phyloP scores from a whole-genome alignment of 1,284 basidiomycete species.

The Anthracocystis panici-leucophaei region DNA sequence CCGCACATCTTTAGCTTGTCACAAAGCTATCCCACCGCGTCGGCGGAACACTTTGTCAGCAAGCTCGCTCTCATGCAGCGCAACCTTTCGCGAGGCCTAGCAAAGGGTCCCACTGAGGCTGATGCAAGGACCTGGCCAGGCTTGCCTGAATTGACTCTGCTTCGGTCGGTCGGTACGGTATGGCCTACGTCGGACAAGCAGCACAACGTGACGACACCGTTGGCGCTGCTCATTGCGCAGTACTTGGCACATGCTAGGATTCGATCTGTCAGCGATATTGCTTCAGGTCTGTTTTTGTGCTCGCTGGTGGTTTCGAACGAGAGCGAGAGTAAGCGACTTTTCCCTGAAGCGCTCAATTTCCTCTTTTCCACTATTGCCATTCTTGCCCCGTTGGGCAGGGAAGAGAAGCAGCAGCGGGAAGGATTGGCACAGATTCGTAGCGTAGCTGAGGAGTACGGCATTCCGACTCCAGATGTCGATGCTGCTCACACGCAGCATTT shows the following conservation, averaged over 20 bases:
- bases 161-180: slow-evolving; percentile 82
- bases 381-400: slow-evolving; percentile 73
- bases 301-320: slow-evolving; percentile 83
- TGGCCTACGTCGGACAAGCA: slow-evolving; percentile 97
- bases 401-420: slow-evolving; percentile 29
- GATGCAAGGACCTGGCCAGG: slow-evolving; percentile 89
- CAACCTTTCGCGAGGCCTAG: slow-evolving; percentile 87
- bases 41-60: slow-evolving; percentile 82
- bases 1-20: slow-evolving; percentile 85
- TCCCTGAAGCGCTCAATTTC: slow-evolving; percentile 92
- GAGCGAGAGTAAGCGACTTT: slow-evolving; percentile 82
- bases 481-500: slow-evolving; percentile 45
- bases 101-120: slow-evolving; percentile 77
- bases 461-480: slow-evolving; percentile 64
- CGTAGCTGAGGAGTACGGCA: slow-evolving; percentile 58
- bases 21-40: slow-evolving; percentile 82
- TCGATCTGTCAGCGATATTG: slow-evolving; percentile 79
- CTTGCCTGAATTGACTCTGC: slow-evolving; percentile 81
- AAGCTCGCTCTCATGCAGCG: slow-evolving; percentile 94
- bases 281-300: slow-evolving; percentile 88
- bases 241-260: slow-evolving; percentile 89
- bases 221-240: slow-evolving; percentile 87
- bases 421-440: slow-evolving; percentile 45
- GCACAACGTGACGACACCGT: slow-evolving; percentile 87
- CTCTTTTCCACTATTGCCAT: slow-evolving; percentile 79